A percentile compares a stretch with the other conserved stretches of the same genome.
Conservation (phyloP, 1,139 yeast genomes). For the Sugiyamaella paludigena region DNA sequence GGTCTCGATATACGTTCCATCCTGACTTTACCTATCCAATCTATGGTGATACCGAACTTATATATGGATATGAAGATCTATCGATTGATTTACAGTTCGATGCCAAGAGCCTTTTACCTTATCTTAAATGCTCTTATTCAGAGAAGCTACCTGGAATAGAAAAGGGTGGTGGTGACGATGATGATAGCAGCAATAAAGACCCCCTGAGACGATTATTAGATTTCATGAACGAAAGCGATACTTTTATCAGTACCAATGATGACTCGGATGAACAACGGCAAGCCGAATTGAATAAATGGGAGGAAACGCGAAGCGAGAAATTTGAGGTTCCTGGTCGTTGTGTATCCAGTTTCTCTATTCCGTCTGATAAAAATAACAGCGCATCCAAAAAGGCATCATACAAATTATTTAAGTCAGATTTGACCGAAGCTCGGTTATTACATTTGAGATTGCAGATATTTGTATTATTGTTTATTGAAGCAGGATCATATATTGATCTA, state of each 20-base stretch:
- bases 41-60: conserved; percentile 85
- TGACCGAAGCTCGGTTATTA: conserved; percentile 46
- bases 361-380: conserved; percentile 25
- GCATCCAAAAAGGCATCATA: conserved; percentile 11
- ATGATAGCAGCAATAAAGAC: conserved; percentile 36
- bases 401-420: conserved; percentile 38
- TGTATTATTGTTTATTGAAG: conserved; percentile 84
- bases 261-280: conserved; percentile 48
- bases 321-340: conserved; percentile 40
- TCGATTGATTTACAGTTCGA: conserved; percentile 52
- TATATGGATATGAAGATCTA: conserved; percentile 78
- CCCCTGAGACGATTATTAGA: conserved; percentile 52
- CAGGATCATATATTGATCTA: conserved; percentile 83
- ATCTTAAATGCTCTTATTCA: conserved; percentile 54
- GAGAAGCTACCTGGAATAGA: conserved; percentile 46
- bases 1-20: conserved; percentile 33
- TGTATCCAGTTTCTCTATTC: conserved; percentile 41
- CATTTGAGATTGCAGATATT: conserved; percentile 75
- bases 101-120: conserved; percentile 52
- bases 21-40: conserved; percentile 90
- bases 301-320: conserved; percentile 50
- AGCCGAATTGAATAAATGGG: conserved; percentile 46
- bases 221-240: conserved; percentile 55
- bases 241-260: conserved; percentile 41
- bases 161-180: conserved; percentile 16